Base-by-base conservation (phyloP, 345 rosid species). In the Syzygium grande region DNA sequence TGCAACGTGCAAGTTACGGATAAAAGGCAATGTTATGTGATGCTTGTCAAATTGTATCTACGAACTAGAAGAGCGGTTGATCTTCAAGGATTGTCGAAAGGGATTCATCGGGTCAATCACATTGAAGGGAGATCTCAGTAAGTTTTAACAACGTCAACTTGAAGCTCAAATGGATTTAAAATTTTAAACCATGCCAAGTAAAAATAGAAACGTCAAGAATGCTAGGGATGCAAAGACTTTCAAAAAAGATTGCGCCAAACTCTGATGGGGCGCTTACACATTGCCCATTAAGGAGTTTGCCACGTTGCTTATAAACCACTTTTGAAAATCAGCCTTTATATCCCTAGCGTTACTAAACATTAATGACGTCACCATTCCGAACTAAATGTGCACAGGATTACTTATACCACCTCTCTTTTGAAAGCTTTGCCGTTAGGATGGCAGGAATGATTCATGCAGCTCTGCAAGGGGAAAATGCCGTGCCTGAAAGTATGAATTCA, bases 391-490 rank as follows among this genome's bases (percentile, higher is more conserved):
- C 65, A 59, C 16, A 59, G 65, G 65, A 27, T 59, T 59, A 59
- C 65, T 25, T 25, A 25, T 93, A 93, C 98, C 96, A 94, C 96
- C 38, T 97, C 99, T 92, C 99, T 93, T 92, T 95, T 96, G 93
- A 96, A 97, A 79, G 99, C 99, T 90, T 92, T 95, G 77, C 97
- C 97, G 89, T 95, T 94, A 55, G 99, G 98, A 88, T 88, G 90
- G 89, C 99, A 96, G 0, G 99, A 96, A 89, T 97, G 98, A 91
- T 97, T 96, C 96, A 95, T 92, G 89, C 99, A 96, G 88, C 97
- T 95, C 89, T 96, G 98, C 96, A 85, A 77, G 98, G 97, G 92
- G 92, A 38, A 97, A 97, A 95, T 5, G 97, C 96, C 41, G 95
- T 93, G 87, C 99, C 99, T 96, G 88, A 88, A 89, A 86, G 84